Conservation (phyloP, 129 eudicot genomes). For the Arctium minus region DNA sequence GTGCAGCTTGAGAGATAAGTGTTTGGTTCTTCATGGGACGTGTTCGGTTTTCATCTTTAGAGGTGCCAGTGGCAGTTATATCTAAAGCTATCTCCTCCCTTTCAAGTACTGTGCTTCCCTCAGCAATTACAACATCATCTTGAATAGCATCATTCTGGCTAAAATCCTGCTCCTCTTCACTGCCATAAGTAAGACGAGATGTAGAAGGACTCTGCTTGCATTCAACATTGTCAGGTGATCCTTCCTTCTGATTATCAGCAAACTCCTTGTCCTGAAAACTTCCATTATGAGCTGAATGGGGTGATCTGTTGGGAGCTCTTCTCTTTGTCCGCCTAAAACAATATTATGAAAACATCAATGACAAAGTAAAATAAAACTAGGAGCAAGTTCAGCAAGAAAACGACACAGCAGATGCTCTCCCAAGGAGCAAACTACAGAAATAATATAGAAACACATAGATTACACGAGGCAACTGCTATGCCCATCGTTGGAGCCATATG, state of each 20-base stretch:
- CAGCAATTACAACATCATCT: constrained; percentile 37
- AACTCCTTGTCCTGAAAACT: constrained; percentile 35
- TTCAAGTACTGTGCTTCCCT: constrained; percentile 37
- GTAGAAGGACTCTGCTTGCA: constrained; percentile 45
- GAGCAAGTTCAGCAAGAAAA: neutral
- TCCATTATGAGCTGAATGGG: constrained; percentile 33
- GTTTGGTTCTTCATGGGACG: constrained; percentile 47
- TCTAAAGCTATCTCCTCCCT: constrained; percentile 34
- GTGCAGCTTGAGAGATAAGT: constrained; percentile 39
- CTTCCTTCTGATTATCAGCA: constrained; percentile 42
- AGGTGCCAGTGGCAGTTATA: constrained; percentile 17
- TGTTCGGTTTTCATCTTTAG: constrained; percentile 29
- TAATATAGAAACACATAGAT: neutral
- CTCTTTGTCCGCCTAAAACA: constrained; percentile 55
- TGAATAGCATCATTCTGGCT: constrained; percentile 30
- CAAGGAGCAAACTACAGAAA: neutral
- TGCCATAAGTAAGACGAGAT: constrained; percentile 38
- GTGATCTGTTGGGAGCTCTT: constrained; percentile 48
- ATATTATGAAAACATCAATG: neutral
- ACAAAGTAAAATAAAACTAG: neutral
- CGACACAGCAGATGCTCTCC: neutral
- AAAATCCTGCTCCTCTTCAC: constrained; percentile 44
- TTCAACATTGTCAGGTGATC: constrained; percentile 49
- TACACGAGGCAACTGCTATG: no score
- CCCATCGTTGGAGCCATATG: no score